A percentile compares a stretch with the other conserved stretches of the same genome.
Conservation (phyloP, 2,329 filamentous ascomycete genomes). For the Talaromyces sp. region DNA sequence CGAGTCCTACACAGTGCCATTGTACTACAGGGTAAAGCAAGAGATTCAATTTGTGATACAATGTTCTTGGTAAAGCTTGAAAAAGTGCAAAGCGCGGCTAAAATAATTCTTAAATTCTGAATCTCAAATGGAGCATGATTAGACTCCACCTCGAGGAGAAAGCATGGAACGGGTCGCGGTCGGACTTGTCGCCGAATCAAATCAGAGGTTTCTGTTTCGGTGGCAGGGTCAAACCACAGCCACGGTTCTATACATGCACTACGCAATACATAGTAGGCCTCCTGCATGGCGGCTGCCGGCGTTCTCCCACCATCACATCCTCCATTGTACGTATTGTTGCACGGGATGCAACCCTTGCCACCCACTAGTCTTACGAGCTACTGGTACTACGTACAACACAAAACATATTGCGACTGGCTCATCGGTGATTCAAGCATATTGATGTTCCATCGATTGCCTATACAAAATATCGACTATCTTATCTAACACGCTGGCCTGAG, state of each 20-base stretch:
- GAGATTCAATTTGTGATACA: neutral
- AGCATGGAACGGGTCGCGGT: neutral
- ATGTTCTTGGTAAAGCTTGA: neutral
- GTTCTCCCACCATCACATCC: too few species aligned
- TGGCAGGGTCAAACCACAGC: neutral
- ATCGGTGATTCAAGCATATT: neutral
- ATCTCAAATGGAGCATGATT: neutral
- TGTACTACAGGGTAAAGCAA: neutral
- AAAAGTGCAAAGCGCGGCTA: neutral
- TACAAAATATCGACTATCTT: conserved; percentile 6
- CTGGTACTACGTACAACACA: neutral
- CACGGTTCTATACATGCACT: neutral
- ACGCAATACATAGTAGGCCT: too few species aligned
- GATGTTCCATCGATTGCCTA: neutral
- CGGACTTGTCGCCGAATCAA: neutral
- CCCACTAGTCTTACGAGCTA: neutral
- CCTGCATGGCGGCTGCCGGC: too few species aligned
- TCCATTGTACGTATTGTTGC: too few species aligned
- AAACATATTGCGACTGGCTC: too few species aligned
- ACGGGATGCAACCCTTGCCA: neutral
- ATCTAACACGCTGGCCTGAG: neutral
- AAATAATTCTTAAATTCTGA: neutral
- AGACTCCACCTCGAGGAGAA: neutral
- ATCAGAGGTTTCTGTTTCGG: neutral
- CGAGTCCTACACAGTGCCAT: neutral